Percentiles rank a stretch among this genome's conserved stretches.
phyloP scores from a whole-genome alignment of 164 flowering plant species.

The Vitis labrusca region DNA sequence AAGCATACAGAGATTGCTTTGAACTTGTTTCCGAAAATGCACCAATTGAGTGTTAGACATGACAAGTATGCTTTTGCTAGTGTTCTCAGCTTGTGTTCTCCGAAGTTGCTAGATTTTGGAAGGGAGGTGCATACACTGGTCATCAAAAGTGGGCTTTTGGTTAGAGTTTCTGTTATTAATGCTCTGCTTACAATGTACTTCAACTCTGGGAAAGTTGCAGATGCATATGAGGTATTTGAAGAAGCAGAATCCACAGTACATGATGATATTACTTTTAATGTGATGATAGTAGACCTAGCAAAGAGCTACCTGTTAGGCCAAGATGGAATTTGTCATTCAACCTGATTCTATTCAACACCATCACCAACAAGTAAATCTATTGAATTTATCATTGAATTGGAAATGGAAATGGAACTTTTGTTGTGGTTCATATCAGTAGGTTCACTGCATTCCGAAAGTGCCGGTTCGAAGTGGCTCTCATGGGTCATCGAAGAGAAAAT shows the following conservation, averaged over 20 bases:
- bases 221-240: conserved; percentile 52
- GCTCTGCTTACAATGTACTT: conserved; percentile 74
- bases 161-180: conserved; percentile 56
- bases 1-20: conserved; percentile 41
- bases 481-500: too few species aligned
- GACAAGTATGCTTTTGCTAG: conserved; percentile 65
- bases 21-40: conserved; percentile 57
- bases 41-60: conserved; percentile 41
- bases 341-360: too few species aligned
- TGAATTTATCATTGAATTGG: too few species aligned
- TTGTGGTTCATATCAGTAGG: too few species aligned
- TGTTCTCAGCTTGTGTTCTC: conserved; percentile 16
- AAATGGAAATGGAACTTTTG: too few species aligned
- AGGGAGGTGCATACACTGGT: conserved; percentile 60
- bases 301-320: too few species aligned
- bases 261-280: conserved; percentile 65
- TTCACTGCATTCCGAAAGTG: too few species aligned
- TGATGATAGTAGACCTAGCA: conserved; percentile 36
- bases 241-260: conserved; percentile 26
- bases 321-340: too few species aligned
- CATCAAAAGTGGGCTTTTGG: conserved; percentile 48
- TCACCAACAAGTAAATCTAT: too few species aligned
- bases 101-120: conserved; percentile 41
- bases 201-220: conserved; percentile 29
- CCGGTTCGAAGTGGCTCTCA: too few species aligned